Evolutionary conservation across 345 rosid genomes (phyloP).

Genomic region (Eutrema heterophyllum): DNA sequence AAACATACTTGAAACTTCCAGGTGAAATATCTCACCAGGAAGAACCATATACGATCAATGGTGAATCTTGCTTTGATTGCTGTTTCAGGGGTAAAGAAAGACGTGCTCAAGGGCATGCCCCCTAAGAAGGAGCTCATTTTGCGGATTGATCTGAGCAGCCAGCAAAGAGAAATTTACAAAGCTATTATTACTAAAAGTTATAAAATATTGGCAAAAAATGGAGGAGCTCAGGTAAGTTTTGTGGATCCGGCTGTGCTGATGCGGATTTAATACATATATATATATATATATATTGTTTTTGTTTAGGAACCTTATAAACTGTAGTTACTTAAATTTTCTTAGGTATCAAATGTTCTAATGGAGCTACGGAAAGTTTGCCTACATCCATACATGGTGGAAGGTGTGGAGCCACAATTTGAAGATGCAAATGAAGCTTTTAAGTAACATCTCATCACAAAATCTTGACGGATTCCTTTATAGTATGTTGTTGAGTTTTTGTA

Average conservation of each 20-base stretch:
- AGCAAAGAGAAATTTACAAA: slow-evolving; percentile 80
- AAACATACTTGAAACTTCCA: background rate
- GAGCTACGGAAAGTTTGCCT: slow-evolving; percentile 79
- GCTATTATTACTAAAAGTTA: slow-evolving; percentile 77
- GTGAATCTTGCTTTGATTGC: slow-evolving; percentile 11
- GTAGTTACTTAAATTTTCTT: slow-evolving; percentile 27
- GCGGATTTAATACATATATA: background rate
- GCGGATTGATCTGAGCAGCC: slow-evolving; percentile 73
- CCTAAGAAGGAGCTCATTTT: slow-evolving; percentile 92
- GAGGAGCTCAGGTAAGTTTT: slow-evolving; percentile 54
- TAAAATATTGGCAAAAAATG: slow-evolving; percentile 53
- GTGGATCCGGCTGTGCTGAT: background rate
- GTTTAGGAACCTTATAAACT: background rate
- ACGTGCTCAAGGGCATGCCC: slow-evolving; percentile 81
- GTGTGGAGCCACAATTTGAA: slow-evolving; percentile 55
- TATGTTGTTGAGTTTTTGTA: background rate
- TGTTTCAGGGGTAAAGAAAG: slow-evolving; percentile 81
- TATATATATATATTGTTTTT: background rate
- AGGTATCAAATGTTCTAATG: slow-evolving; percentile 86
- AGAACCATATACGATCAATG: background rate
- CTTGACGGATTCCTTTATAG: background rate
- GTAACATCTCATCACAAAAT: slow-evolving; percentile 34
- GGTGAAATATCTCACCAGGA: background rate
- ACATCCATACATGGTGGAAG: slow-evolving; percentile 82
- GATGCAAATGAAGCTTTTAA: slow-evolving; percentile 53